phyloP scores from a whole-genome alignment of 2,329 filamentous ascomycete genomes.

The Sphaerostilbella broomeana region DNA sequence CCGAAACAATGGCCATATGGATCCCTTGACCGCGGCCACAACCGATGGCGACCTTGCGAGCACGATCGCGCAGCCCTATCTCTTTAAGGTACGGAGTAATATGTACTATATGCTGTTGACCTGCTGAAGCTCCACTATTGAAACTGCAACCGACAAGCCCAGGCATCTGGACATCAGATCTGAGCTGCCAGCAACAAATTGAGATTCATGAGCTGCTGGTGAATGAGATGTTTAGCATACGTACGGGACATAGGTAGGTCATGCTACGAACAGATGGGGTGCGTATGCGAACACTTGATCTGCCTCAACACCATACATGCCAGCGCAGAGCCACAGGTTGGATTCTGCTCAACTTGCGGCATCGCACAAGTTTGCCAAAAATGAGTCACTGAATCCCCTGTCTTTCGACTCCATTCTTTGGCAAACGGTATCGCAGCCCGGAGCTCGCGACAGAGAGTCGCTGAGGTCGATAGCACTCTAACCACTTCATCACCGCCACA shows the following conservation, averaged over 20 bases:
- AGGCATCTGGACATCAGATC: slow-evolving; percentile 2
- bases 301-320: slow-evolving; percentile 4
- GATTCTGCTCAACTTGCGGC: slow-evolving; percentile 4
- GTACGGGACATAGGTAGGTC: slow-evolving; percentile 1
- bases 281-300: slow-evolving; percentile 2
- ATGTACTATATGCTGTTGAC: not conserved
- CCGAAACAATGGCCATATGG: not conserved
- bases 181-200: no score
- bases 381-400: slow-evolving; percentile 12
- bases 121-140: slow-evolving; percentile 3
- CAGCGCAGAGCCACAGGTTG: slow-evolving; percentile 9
- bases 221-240: slow-evolving; percentile 8
- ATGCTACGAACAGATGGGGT: slow-evolving; percentile 1
- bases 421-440: slow-evolving; percentile 8
- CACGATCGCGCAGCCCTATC: not conserved
- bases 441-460: not conserved
- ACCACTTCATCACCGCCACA: slow-evolving; percentile 9
- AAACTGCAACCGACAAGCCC: slow-evolving; percentile 2
- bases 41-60: not conserved
- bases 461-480: not conserved
- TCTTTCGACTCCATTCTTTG: slow-evolving; percentile 7
- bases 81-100: no score
- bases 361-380: slow-evolving; percentile 8
- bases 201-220: no score
- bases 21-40: not conserved